Percentiles rank a stretch among this genome's conserved stretches.
These are phyloP conservation scores for Fusarium nurragi DNA, from an alignment of 2,329 filamentous ascomycete species.

Conservation along the genomic window DNA sequence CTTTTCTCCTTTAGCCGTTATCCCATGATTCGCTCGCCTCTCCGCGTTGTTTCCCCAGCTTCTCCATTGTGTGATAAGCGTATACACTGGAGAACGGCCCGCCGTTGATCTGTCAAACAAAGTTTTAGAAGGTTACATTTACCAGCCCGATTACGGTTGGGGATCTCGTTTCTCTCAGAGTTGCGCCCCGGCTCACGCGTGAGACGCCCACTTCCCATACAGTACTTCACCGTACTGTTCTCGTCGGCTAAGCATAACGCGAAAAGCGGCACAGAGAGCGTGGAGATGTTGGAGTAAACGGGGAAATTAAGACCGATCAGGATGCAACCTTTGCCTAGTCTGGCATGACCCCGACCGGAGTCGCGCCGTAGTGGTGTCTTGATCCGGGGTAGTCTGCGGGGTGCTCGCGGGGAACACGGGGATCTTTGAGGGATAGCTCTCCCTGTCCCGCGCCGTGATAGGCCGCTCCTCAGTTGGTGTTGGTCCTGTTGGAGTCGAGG, in stretches of 20 bases:
- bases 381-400: constrained; percentile 26
- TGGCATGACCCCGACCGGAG: constrained; percentile 32
- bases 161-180: neutral
- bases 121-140: neutral
- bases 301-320: constrained; percentile 35
- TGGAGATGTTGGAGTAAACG: constrained; percentile 35
- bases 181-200: neutral
- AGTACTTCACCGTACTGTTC: neutral
- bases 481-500: neutral
- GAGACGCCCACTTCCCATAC: neutral
- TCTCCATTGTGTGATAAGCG: constrained; percentile 20
- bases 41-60: constrained; percentile 19
- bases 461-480: neutral
- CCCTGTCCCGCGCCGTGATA: neutral
- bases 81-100: constrained; percentile 23
- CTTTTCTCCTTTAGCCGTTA: constrained; percentile 11
- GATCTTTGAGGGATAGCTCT: neutral
- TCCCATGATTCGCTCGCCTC: constrained; percentile 13
- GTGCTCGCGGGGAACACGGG: constrained; percentile 4
- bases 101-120: neutral
- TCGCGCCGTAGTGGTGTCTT: constrained; percentile 38
- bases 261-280: constrained; percentile 4
- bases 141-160: neutral
- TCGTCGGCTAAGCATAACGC: constrained; percentile 1
- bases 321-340: constrained; percentile 25